These are phyloP conservation scores for Panus rudis DNA, from an alignment of 768 basidiomycete species.

Conservation along the genomic window DNA sequence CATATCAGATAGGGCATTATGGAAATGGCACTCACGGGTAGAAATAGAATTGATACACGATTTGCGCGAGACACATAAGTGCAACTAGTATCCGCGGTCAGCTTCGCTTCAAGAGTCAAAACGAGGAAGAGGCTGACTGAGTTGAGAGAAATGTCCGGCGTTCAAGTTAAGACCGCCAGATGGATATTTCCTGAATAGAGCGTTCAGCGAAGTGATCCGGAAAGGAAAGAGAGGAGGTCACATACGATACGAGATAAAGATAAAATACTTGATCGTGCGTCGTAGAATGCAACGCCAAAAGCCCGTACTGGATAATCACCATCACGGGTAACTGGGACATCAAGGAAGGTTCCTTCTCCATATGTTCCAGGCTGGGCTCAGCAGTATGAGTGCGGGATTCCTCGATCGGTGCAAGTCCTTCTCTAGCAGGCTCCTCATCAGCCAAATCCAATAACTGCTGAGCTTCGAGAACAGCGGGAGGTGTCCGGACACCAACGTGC, in stretches of 20 bases:
- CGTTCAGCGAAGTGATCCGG: conserved; percentile 2
- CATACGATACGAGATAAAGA: conserved; percentile 85
- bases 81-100: conserved; percentile 49
- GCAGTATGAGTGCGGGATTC: conserved; percentile 34
- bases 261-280: conserved; percentile 91
- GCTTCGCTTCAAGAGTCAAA: conserved; percentile 1
- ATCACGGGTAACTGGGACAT: conserved; percentile 70
- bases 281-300: conserved; percentile 82
- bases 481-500: conserved; percentile 75
- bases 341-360: conserved; percentile 57
- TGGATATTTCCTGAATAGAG: conserved; percentile 54
- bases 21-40: conserved; percentile 60
- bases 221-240: conserved; percentile 11
- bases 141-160: conserved; percentile 86
- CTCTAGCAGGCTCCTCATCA: conserved; percentile 28
- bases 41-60: conserved; percentile 85
- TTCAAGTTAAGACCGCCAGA: conserved; percentile 88
- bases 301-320: conserved; percentile 86
- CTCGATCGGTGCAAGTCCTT: conserved; percentile 44
- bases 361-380: conserved; percentile 31
- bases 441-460: conserved; percentile 49
- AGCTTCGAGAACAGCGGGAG: conserved; percentile 69
- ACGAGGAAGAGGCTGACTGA: conserved; percentile 45
- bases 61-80: conserved; percentile 90
- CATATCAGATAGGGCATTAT: not conserved